phyloP scores from a whole-genome alignment of 2,329 filamentous ascomycete species.

The Zopfia rhizophila region DNA sequence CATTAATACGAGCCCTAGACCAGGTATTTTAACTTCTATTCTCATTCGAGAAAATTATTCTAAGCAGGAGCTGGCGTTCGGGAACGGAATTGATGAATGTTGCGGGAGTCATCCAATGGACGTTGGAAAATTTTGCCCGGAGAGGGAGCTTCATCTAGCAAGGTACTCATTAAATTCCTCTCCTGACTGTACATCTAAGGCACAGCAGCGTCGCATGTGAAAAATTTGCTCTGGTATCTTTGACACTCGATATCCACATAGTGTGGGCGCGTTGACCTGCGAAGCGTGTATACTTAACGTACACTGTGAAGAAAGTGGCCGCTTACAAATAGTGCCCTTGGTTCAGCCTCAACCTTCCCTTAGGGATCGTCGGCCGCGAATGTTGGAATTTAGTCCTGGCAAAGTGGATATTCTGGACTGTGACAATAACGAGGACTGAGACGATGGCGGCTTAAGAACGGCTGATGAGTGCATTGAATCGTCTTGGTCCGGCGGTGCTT shows the following conservation, averaged over 20 bases:
- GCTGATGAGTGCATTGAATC: too few species aligned
- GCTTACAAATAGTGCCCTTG: slow-evolving; percentile 10
- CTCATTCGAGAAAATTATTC: too few species aligned
- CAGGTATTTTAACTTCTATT: too few species aligned
- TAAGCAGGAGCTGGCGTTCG: too few species aligned
- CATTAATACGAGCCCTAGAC: too few species aligned
- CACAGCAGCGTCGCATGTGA: slow-evolving; percentile 24
- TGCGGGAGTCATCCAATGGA: too few species aligned
- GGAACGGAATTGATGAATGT: too few species aligned
- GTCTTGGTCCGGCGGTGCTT: too few species aligned
- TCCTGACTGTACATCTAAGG: slow-evolving; percentile 31
- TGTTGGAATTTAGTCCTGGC: slow-evolving; percentile 3
- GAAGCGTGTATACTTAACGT: slow-evolving; percentile 29
- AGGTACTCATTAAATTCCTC: slow-evolving; percentile 24
- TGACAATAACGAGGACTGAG: background rate
- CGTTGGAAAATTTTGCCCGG: slow-evolving; percentile 2
- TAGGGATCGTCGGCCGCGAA: slow-evolving; percentile 11
- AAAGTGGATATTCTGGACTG: slow-evolving; percentile 9
- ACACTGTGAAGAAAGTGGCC: slow-evolving; percentile 20
- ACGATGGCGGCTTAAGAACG: background rate
- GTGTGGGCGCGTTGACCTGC: slow-evolving; percentile 15
- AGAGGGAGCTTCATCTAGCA: slow-evolving; percentile 6
- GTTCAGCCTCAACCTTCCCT: slow-evolving; percentile 22
- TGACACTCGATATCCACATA: slow-evolving; percentile 36
- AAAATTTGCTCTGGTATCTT: slow-evolving; percentile 33